Percentiles rank a stretch among this genome's conserved stretches.
Conservation (phyloP, 495 filamentous ascomycete species). For the Xylona heveae region DNA sequence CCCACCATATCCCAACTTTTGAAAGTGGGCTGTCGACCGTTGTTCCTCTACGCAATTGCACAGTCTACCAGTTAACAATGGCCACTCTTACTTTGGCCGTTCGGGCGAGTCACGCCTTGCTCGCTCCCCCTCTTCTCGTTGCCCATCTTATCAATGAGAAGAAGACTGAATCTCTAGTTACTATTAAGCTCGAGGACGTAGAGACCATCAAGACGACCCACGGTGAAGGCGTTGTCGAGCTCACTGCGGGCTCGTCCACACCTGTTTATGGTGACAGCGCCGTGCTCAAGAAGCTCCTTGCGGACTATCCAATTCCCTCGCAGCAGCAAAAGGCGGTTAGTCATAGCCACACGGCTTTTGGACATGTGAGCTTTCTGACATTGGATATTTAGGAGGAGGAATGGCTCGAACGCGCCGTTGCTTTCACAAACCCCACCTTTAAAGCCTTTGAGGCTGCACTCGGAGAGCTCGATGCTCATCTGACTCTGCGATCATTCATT, state of each 20-base stretch:
- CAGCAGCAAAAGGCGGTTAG: constrained; percentile 23
- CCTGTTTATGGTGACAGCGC: constrained; percentile 18
- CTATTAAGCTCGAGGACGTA: constrained; percentile 25
- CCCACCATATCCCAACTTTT: too few species aligned
- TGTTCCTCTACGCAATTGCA: too few species aligned
- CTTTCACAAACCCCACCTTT: constrained; percentile 44
- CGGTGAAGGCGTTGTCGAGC: constrained; percentile 19
- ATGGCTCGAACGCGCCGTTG: constrained; percentile 30
- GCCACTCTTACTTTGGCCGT: constrained; percentile 31
- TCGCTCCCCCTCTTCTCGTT: constrained; percentile 27
- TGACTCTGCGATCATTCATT: constrained; percentile 69
- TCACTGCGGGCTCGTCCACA: constrained; percentile 14
- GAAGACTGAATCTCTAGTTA: constrained; percentile 17
- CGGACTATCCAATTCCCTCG: constrained; percentile 19
- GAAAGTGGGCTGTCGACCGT: too few species aligned
- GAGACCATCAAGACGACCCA: constrained; percentile 21
- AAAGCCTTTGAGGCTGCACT: constrained; percentile 59
- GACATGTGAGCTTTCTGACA: constrained; percentile 3
- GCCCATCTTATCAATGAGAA: constrained; percentile 27
- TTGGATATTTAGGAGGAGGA: constrained; percentile 23
- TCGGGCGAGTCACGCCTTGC: constrained; percentile 33
- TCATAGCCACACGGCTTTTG: constrained; percentile 3
- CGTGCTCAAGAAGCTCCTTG: constrained; percentile 19
- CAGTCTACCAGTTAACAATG: too few species aligned
- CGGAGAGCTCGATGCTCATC: constrained; percentile 61